Evolutionary conservation across 352 stramenopile species (phyloP).

Genomic region (Phytophthora cryptogea): DNA sequence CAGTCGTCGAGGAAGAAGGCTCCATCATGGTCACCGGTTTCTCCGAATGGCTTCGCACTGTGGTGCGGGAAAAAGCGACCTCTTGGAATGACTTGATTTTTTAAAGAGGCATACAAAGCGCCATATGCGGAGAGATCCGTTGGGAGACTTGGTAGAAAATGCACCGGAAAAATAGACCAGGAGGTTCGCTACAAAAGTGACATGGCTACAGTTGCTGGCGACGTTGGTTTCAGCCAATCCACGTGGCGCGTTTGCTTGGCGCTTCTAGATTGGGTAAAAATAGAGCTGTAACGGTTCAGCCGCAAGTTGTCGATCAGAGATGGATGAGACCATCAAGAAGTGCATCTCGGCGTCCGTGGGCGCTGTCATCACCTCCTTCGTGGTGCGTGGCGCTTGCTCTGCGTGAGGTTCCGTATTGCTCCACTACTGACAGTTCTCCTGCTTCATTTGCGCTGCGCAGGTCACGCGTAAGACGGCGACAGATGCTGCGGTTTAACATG

Average conservation of each 20-base stretch:
- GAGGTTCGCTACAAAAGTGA: conserved; percentile 21
- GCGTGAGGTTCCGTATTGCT: not conserved
- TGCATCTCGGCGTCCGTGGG: conserved; percentile 62
- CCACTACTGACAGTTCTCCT: not conserved
- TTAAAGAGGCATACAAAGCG: conserved; percentile 3
- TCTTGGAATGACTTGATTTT: conserved; percentile 4
- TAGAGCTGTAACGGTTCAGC: conserved; percentile 11
- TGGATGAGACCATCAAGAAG: conserved; percentile 79
- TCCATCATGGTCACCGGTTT: conserved; percentile 38
- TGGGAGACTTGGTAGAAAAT: conserved; percentile 3
- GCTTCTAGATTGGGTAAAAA: conserved; percentile 20
- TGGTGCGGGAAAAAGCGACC: conserved; percentile 3
- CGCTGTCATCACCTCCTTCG: conserved; percentile 68
- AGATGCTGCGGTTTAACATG: conserved; percentile 4
- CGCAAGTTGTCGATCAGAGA: conserved; percentile 12
- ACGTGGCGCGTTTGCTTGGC: not conserved
- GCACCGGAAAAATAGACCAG: conserved; percentile 1
- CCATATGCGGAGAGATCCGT: conserved; percentile 34
- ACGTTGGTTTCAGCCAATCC: conserved; percentile 22
- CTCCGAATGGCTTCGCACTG: conserved; percentile 16
- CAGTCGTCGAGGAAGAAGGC: conserved; percentile 29
- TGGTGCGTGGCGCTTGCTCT: conserved; percentile 41
- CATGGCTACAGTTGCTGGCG: conserved; percentile 22
- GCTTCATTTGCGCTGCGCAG: conserved; percentile 27
- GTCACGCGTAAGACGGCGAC: conserved; percentile 60